Evolutionary conservation across 2,329 filamentous ascomycete species (phyloP).

Genomic region (Fusarium sp.): DNA sequence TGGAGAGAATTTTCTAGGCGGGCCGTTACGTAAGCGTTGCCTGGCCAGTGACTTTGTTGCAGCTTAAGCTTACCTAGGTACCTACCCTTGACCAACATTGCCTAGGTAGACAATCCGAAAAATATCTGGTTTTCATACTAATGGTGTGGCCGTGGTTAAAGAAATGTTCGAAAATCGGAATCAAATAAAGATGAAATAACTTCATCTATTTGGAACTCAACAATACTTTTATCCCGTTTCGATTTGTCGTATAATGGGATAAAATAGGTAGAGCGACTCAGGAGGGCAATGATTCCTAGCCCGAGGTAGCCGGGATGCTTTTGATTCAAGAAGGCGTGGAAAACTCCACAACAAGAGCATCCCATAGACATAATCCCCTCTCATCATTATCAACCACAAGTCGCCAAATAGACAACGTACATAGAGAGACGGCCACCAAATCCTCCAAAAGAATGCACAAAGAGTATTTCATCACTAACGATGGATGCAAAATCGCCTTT

Average conservation of each 20-base stretch:
- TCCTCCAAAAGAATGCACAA: constrained; percentile 30
- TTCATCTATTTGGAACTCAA: not conserved
- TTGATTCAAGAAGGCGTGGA: not conserved
- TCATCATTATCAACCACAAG: not conserved
- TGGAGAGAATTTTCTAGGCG: constrained; percentile 31
- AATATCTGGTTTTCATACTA: not conserved
- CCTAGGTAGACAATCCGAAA: not conserved
- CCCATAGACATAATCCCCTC: not conserved
- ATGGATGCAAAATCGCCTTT: constrained; percentile 43
- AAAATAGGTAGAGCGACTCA: not conserved
- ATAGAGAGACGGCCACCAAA: not conserved
- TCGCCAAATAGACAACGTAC: not conserved
- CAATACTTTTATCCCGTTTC: not conserved
- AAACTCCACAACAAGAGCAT: constrained; percentile 7
- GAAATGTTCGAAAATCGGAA: not conserved
- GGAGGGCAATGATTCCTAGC: not conserved
- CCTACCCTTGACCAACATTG: constrained; percentile 15
- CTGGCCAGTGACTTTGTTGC: not conserved
- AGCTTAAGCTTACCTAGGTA: not conserved
- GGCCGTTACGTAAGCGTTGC: constrained; percentile 36
- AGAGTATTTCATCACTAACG: constrained; percentile 36
- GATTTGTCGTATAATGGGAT: not conserved
- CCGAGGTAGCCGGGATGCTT: too few species aligned
- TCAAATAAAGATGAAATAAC: not conserved
- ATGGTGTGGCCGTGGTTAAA: not conserved